Evolutionary conservation across 768 basidiomycete genomes (phyloP), one percentile per base, ranked within the genome.

Genomic region (Suillus variegatus): DNA sequence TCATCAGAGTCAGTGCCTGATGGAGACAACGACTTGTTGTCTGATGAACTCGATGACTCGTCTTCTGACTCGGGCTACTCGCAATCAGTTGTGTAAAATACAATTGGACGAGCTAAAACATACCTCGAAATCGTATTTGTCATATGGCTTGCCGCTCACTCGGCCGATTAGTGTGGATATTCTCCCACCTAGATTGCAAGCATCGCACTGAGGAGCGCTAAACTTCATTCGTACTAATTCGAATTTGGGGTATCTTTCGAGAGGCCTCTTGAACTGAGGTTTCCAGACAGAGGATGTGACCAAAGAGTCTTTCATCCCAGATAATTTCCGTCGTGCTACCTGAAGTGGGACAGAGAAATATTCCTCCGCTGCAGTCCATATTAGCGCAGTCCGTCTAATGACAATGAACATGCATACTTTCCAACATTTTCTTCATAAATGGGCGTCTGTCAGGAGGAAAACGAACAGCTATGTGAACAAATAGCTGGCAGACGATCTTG

Each of bases 241-340:
- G 62, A 94, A 86, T 1, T 83, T 78, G 0, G 95, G 94, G 74
- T 88, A 89, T 58, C 68, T 85, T 71, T 91, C 85, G 16, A 97
- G 75, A 3, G 81, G 72, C 49, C 81, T 82, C 69, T 85, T 92
- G 79, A 91, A 93, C 13, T 84, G 81, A 2, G 88, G 82, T 64
- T 82, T 80, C 95, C 95, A 97, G 13, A 93, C 85, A 1, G 92
- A 93, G n/a, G 93, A 94, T 9, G 89, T 82, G 6, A 95, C 91
- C 16, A 93, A 77, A 2, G 92, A 90, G 72, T 94, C 91, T 64
- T 85, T 80, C 65, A 92, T 78, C 2, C 91, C 90, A 9, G 76
- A 78, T 35, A 96, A 73, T 72, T 92, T 92, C 56, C 92, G 86
- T 28, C 89, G 85, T n/a, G 85, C 79, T 1, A 86, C 81, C 55